Conservation (phyloP, 208 protist species). For the Leishmania braziliensis region DNA sequence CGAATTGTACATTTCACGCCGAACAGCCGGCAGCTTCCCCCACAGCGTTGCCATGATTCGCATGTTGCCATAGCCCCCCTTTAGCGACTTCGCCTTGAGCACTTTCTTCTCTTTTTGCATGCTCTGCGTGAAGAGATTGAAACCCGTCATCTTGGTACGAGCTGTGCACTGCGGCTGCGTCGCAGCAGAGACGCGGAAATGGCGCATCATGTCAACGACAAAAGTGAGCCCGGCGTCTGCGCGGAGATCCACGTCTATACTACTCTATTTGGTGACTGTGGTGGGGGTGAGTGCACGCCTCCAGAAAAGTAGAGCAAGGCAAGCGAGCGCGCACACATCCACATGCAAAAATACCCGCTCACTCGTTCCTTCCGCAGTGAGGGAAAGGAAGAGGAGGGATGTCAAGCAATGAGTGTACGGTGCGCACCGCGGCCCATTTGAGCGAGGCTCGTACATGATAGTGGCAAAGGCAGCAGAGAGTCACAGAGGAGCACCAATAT, state of each 20-base stretch:
- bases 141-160: constrained; percentile 60
- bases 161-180: constrained; percentile 1
- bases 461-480: not conserved
- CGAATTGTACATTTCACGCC: constrained; percentile 48
- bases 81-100: constrained; percentile 36
- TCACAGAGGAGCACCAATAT: not conserved
- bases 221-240: not conserved
- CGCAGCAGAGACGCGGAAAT: constrained; percentile 11
- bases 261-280: constrained; percentile 5
- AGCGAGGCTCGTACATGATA: not conserved
- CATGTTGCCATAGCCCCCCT: constrained; percentile 47
- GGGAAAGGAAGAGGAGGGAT: not conserved
- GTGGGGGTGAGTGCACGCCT: not conserved
- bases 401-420: not conserved
- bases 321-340: not conserved
- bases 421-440: not conserved
- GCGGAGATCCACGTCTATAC: not conserved
- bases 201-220: constrained; percentile 26
- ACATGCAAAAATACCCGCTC: not conserved
- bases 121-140: constrained; percentile 58
- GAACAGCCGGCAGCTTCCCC: constrained; percentile 23
- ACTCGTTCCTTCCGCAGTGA: not conserved
- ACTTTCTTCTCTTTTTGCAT: constrained; percentile 37
- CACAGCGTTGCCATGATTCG: constrained; percentile 47
- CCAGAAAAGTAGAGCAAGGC: not conserved